Conservation (phyloP, 352 stramenopile species). For the Blastocystis sp. region DNA sequence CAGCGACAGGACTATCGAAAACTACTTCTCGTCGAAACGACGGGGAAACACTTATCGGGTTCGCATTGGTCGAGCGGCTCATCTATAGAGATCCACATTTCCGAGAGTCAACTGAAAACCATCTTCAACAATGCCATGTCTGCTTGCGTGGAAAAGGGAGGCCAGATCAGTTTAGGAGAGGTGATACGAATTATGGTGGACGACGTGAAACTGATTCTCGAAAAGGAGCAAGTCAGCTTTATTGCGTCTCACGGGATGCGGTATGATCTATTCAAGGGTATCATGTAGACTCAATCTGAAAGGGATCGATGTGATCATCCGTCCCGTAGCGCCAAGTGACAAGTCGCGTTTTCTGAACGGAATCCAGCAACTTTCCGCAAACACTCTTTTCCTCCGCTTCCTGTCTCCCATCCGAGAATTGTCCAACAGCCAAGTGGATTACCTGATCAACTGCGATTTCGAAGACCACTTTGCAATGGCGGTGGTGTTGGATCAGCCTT, state of each 20-base stretch:
- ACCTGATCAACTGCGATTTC: conserved; percentile 51
- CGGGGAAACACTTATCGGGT: conserved; percentile 9
- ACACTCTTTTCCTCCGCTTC: conserved; percentile 53
- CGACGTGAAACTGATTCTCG: conserved; percentile 17
- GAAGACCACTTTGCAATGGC: conserved; percentile 47
- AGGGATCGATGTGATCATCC: background rate
- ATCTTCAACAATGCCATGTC: background rate
- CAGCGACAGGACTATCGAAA: conserved; percentile 14
- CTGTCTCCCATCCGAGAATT: conserved; percentile 26
- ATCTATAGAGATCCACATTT: background rate
- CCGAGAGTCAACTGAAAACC: background rate
- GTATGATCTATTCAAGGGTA: background rate
- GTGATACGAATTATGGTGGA: conserved; percentile 5
- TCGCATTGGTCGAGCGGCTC: background rate
- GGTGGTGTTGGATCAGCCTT: background rate
- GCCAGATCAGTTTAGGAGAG: background rate
- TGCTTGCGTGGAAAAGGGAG: background rate
- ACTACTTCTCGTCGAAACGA: background rate
- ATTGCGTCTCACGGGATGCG: conserved; percentile 25
- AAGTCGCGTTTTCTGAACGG: conserved; percentile 37
- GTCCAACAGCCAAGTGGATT: conserved; percentile 30
- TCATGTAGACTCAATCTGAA: background rate
- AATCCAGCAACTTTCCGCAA: background rate
- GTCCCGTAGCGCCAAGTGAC: conserved; percentile 25
- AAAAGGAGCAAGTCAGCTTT: background rate